Conservation (phyloP, 306 rosid genomes). For the Ceratonia siliqua region DNA sequence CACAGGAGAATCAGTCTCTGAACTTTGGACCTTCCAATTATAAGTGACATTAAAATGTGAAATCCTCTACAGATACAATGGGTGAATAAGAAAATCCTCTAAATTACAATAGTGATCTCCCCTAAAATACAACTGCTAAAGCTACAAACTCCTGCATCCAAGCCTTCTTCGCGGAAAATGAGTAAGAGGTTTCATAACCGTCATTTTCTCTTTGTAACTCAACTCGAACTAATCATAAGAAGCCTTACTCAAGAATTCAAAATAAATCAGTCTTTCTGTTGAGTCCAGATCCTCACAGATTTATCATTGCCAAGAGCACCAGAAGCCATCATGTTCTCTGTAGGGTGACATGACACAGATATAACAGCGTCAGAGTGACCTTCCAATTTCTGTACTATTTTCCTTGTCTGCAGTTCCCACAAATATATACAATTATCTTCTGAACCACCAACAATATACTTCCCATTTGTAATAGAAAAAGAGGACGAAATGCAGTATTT, state of each 20-base stretch:
- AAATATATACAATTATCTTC: conserved; percentile 80
- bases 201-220: conserved; percentile 4
- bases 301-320: conserved; percentile 93
- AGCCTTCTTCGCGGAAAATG: conserved; percentile 25
- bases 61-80: not conserved
- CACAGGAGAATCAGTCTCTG: not conserved
- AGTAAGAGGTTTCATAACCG: not conserved
- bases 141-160: conserved; percentile 15
- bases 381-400: conserved; percentile 86
- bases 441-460: conserved; percentile 87
- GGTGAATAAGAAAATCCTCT: not conserved
- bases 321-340: conserved; percentile 87
- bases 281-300: conserved; percentile 93
- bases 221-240: not conserved
- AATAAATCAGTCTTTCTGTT: conserved; percentile 52
- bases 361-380: conserved; percentile 90
- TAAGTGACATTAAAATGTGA: not conserved
- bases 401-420: conserved; percentile 87
- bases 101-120: conserved; percentile 14
- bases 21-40: not conserved
- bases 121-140: conserved; percentile 5
- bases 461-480: conserved; percentile 85
- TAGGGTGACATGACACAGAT: conserved; percentile 90
- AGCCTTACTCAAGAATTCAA: not conserved
- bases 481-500: conserved; percentile 82